Percentiles rank a stretch among this genome's conserved stretches.
These are phyloP conservation scores for Sporothrix mexicana DNA, from an alignment of 2,329 filamentous ascomycete genomes.

Conservation along the genomic window DNA sequence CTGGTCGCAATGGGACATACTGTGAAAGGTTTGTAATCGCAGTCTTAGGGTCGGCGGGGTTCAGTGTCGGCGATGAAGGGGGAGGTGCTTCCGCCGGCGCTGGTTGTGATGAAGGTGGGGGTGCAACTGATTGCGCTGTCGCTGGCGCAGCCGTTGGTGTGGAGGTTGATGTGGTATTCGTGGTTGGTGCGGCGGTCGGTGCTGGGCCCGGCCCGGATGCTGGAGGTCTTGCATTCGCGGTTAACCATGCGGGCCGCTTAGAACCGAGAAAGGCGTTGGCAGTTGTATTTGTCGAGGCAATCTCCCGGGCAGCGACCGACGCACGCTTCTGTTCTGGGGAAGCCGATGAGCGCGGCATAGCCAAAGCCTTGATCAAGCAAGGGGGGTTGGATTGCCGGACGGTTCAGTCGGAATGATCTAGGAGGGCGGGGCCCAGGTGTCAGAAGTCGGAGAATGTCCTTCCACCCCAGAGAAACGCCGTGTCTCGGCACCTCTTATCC, in stretches of 20 bases:
- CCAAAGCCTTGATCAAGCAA: background rate
- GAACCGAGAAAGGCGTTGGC: slow-evolving; percentile 43
- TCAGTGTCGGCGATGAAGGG: background rate
- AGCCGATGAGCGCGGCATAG: slow-evolving; percentile 32
- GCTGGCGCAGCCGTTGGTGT: background rate
- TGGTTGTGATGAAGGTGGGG: background rate
- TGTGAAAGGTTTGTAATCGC: background rate
- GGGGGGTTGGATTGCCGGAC: background rate
- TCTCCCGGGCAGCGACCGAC: background rate
- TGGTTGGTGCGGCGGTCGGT: background rate
- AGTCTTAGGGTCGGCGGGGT: background rate
- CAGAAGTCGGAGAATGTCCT: background rate
- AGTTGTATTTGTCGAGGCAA: slow-evolving; percentile 44
- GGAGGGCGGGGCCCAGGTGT: background rate
- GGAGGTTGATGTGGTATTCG: background rate
- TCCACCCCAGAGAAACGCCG: background rate
- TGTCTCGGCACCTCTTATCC: background rate
- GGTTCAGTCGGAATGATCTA: background rate
- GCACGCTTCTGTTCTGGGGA: slow-evolving; percentile 16
- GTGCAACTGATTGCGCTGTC: background rate
- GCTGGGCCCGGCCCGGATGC: background rate
- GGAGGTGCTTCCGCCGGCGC: background rate
- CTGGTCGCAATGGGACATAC: background rate
- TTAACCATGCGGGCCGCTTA: slow-evolving; percentile 44
- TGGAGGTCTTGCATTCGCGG: background rate